Conservation (phyloP, 148 eudicot genomes). For the Persicaria tinctoria region DNA sequence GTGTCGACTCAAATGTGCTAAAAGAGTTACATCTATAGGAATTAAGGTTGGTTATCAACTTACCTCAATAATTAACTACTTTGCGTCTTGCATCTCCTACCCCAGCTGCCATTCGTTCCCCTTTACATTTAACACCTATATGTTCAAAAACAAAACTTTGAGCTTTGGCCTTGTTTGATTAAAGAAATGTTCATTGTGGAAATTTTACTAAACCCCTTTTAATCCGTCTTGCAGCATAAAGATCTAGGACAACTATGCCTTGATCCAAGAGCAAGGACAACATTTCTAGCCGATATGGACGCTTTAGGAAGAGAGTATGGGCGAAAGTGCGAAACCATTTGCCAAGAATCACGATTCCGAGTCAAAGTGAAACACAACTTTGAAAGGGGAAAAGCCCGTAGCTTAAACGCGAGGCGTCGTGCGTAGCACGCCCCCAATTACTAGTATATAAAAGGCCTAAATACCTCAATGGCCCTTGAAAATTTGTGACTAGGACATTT, state of each 20-base stretch:
- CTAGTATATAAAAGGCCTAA: too few species aligned
- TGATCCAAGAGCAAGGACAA: conserved; percentile 64
- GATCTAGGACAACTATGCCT: conserved; percentile 58
- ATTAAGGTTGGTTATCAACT: conserved; percentile 40
- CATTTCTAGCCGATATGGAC: conserved; percentile 80
- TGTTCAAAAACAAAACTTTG: background rate
- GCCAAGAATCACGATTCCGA: too few species aligned
- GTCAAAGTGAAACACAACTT: too few species aligned
- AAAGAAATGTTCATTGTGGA: background rate
- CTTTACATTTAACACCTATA: background rate
- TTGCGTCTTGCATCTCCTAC: too few species aligned
- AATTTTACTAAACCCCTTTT: background rate
- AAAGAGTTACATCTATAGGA: conserved; percentile 54
- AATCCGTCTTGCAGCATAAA: conserved; percentile 36
- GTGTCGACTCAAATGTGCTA: conserved; percentile 52
- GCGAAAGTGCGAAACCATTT: conserved; percentile 20
- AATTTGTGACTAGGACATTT: too few species aligned
- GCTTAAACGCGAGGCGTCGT: background rate
- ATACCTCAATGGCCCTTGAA: too few species aligned
- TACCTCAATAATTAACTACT: too few species aligned
- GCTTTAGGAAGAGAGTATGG: conserved; percentile 65
- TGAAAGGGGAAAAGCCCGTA: conserved; percentile 18
- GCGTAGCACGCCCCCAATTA: too few species aligned
- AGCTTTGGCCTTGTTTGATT: background rate
- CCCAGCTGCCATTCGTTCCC: background rate